Base-by-base conservation (phyloP, 2,329 filamentous ascomycete genomes). In the Venturia asperata region DNA sequence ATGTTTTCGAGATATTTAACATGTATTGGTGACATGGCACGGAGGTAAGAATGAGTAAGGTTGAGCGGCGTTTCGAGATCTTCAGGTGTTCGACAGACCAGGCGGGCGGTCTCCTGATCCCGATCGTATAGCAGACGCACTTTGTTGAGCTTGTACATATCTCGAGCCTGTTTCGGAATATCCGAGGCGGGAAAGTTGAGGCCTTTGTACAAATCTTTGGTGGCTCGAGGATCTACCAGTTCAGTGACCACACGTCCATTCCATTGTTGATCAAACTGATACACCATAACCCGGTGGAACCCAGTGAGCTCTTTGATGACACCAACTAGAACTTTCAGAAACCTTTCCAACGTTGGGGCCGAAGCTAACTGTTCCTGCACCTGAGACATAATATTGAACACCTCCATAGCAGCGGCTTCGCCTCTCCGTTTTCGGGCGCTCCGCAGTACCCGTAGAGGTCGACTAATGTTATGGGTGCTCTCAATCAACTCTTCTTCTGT, bases 271-370 rank as follows among this genome's bases (percentile, higher is more conserved):
- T 96, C 92, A 68, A 96, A 96, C 74, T 96, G 91, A 71, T 96
- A 96, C 1, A 96, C 83, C 90, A 96, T 92, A 61, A 96, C 90
- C 15, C 92, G 88, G 72, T 96, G 92, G 68, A 96, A 96, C 0
- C 92, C 91, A 0, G 91, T 95, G 61, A 96, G 74, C 71, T 96
- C 92, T 72, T 95, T 96, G 42, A 96, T 85, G 9, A 96, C 88
- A 0, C 91, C 91, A 0, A 93, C 89, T 3, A 94, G 76, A 6
- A 92, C 87, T 70, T 94, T 93, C 45, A 96, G 78, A 66, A 96
- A 91, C 0, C 75, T 80, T 0, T 91, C 86, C 0, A 96, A 78
- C 67, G 83, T 87, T 0, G 85, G 80, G 1, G 91, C 90, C 34
- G 85, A 83, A 5, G 89, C 84, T 15, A 96, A 79, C 73, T 96